Conservation (phyloP, 345 rosid species). For the Moricandia arvensis region DNA sequence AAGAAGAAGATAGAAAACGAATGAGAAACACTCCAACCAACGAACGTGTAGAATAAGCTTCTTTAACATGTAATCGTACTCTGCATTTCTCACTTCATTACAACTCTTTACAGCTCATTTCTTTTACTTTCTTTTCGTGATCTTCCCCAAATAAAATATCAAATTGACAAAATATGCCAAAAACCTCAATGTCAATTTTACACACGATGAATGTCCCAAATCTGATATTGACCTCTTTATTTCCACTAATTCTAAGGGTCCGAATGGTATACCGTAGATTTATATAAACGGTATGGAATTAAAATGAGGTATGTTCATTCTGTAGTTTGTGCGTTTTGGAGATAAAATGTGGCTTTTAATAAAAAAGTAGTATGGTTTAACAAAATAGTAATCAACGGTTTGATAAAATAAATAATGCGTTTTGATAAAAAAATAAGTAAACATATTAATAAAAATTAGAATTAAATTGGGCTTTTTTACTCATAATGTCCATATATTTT, state of each 20-base stretch:
- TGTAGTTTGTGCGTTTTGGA: too few relatives aligned
- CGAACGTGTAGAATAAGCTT: constrained; percentile 27
- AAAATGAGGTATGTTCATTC: too few relatives aligned
- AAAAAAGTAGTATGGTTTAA: too few relatives aligned
- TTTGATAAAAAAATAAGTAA: too few relatives aligned
- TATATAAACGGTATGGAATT: too few relatives aligned
- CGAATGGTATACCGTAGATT: too few relatives aligned
- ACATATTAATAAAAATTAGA: too few relatives aligned
- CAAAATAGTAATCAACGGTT: too few relatives aligned
- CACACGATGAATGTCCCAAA: constrained; percentile 31
- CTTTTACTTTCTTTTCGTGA: constrained; percentile 19
- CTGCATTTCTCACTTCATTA: constrained; percentile 27
- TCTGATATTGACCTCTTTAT: constrained; percentile 25
- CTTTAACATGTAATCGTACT: constrained; percentile 38
- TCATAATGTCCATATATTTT: too few relatives aligned
- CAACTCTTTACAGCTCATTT: constrained; percentile 34
- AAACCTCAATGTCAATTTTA: constrained; percentile 34
- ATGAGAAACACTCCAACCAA: constrained; percentile 24
- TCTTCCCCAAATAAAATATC: constrained; percentile 24
- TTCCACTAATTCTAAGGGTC: constrained; percentile 11
- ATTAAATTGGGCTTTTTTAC: too few relatives aligned
- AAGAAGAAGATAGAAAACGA: constrained; percentile 29
- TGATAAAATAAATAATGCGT: too few relatives aligned
- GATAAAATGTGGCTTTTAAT: too few relatives aligned
- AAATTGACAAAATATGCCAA: constrained; percentile 32